Evolutionary conservation across 2,329 filamentous ascomycete species (phyloP).

Genomic region (Tolypocladium tundrense): DNA sequence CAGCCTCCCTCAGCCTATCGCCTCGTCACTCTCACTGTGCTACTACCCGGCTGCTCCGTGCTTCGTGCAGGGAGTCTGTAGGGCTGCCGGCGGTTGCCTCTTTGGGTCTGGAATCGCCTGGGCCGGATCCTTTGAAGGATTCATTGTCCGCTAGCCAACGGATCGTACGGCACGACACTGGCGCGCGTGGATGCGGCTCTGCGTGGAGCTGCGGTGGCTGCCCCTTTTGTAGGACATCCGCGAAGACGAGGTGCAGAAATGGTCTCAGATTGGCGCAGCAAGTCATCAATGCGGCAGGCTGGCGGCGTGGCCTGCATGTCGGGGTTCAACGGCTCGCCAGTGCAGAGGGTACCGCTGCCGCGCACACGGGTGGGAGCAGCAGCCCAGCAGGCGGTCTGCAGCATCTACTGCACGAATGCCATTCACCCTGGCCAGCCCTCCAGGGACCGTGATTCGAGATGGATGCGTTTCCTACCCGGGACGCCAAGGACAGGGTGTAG

Average conservation of each 20-base stretch:
- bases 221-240: background rate
- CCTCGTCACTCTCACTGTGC: too few species aligned
- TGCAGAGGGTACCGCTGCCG: background rate
- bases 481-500: background rate
- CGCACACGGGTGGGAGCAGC: background rate
- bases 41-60: too few species aligned
- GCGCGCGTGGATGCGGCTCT: background rate
- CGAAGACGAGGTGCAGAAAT: background rate
- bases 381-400: background rate
- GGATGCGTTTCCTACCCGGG: background rate
- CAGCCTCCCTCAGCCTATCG: background rate
- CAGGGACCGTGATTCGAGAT: background rate
- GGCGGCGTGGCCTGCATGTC: background rate
- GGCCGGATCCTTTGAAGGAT: background rate
- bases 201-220: background rate
- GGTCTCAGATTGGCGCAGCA: background rate
- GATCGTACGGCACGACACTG: background rate
- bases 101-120: background rate
- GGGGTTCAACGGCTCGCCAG: background rate
- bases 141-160: background rate
- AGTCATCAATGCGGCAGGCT: background rate
- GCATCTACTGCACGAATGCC: background rate
- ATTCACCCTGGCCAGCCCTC: background rate
- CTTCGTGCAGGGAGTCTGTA: background rate
- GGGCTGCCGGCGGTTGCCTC: background rate